phyloP scores from a whole-genome alignment of 78 protist genomes.

The Pelomyxa schiedti region DNA sequence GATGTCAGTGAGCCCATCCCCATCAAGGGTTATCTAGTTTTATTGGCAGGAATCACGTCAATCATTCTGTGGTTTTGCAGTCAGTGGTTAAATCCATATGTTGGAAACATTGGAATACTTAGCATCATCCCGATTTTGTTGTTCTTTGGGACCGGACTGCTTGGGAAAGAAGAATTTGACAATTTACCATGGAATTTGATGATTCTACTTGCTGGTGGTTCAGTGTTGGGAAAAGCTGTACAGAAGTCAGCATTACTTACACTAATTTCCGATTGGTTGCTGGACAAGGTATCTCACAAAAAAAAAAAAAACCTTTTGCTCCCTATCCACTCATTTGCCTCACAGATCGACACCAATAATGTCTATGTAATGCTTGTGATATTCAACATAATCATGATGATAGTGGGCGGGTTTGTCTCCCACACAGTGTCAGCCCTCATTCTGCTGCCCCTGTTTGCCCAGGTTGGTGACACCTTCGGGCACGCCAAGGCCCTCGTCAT shows the following conservation, averaged over 20 bases:
- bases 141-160: neutral
- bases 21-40: neutral
- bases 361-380: neutral
- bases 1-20: too few species aligned
- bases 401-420: neutral
- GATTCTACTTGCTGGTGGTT: conserved; percentile 14
- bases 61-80: neutral
- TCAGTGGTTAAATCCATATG: neutral
- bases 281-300: too few species aligned
- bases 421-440: neutral
- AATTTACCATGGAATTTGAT: neutral
- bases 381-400: neutral
- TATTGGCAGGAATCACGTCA: neutral
- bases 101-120: conserved; percentile 2
- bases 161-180: conserved; percentile 14
- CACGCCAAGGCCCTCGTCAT: neutral
- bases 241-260: neutral
- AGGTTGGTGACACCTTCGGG: neutral
- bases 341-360: neutral
- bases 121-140: neutral
- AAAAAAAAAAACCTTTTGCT: too few species aligned
- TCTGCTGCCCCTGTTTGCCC: neutral
- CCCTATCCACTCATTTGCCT: too few species aligned
- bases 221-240: conserved; percentile 2
- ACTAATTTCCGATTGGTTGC: neutral